Evolutionary conservation across 495 filamentous ascomycete genomes (phyloP).

Genomic region (Penicillium herquei): DNA sequence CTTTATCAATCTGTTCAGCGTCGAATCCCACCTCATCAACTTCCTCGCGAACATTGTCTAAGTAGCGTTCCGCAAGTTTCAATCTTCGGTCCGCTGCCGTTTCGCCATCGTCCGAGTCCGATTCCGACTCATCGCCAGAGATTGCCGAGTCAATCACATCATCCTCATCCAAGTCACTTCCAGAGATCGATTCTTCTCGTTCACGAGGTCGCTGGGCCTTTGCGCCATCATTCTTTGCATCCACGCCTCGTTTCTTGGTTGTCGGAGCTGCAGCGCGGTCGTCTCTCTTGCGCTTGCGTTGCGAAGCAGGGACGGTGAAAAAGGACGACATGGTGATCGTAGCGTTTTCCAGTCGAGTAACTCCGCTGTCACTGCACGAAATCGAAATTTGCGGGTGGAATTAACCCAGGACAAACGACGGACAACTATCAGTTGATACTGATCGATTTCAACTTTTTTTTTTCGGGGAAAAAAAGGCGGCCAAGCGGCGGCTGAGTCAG

Average conservation of each 20-base stretch:
- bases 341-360: slow-evolving; percentile 2
- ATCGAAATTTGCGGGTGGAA: slow-evolving; percentile 8
- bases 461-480: slow-evolving; percentile 32
- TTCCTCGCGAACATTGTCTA: slow-evolving; percentile 84
- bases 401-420: slow-evolving; percentile 6
- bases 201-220: slow-evolving; percentile 25
- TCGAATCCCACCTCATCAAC: slow-evolving; percentile 84
- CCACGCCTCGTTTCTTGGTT: slow-evolving; percentile 56
- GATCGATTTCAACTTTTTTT: slow-evolving; percentile 42
- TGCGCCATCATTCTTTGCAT: slow-evolving; percentile 33
- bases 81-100: slow-evolving; percentile 84
- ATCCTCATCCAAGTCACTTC: slow-evolving; percentile 74
- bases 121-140: slow-evolving; percentile 48
- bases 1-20: slow-evolving; percentile 86
- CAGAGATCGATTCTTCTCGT: slow-evolving; percentile 73
- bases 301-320: slow-evolving; percentile 73
- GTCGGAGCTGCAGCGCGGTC: slow-evolving; percentile 47
- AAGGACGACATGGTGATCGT: slow-evolving; percentile 70
- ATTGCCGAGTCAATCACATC: slow-evolving; percentile 39
- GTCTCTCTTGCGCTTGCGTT: slow-evolving; percentile 77
- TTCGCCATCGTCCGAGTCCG: slow-evolving; percentile 64
- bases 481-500: slow-evolving; percentile 41
- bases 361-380: slow-evolving; percentile 7
- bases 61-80: slow-evolving; percentile 87
- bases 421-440: slow-evolving; percentile 6